These are phyloP conservation scores for Aegilops bicornis DNA, from an alignment of 176 grass and related monocot genomes.

Conservation along the genomic window DNA sequence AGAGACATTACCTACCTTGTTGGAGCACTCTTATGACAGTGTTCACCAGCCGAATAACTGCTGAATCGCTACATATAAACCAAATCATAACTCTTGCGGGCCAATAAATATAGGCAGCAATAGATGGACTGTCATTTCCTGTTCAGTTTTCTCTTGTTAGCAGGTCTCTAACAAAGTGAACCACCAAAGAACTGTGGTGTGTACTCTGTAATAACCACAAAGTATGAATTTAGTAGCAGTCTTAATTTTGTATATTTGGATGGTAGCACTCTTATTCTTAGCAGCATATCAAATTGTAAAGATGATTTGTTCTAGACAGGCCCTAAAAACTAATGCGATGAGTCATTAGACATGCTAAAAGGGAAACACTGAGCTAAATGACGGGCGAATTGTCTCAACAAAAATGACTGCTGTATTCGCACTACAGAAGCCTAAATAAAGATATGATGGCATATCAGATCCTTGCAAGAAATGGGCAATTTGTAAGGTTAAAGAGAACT, in stretches of 20 bases:
- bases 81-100: background rate
- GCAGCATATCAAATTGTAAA: background rate
- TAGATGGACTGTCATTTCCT: background rate
- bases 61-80: background rate
- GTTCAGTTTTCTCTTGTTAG: background rate
- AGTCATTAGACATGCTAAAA: too few relatives aligned
- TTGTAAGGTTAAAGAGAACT: background rate
- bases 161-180: background rate
- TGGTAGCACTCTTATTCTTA: background rate
- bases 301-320: background rate
- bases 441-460: background rate
- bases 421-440: background rate
- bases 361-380: too few relatives aligned
- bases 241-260: background rate
- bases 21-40: background rate
- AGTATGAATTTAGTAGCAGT: background rate
- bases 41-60: background rate
- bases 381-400: too few relatives aligned
- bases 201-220: background rate
- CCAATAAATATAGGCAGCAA: background rate
- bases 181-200: background rate
- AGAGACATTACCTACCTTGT: conserved; percentile 13
- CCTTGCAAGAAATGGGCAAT: background rate
- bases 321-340: background rate
- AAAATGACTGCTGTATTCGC: background rate